phyloP scores from a whole-genome alignment of 805 yeast species.

The Candida montana region DNA sequence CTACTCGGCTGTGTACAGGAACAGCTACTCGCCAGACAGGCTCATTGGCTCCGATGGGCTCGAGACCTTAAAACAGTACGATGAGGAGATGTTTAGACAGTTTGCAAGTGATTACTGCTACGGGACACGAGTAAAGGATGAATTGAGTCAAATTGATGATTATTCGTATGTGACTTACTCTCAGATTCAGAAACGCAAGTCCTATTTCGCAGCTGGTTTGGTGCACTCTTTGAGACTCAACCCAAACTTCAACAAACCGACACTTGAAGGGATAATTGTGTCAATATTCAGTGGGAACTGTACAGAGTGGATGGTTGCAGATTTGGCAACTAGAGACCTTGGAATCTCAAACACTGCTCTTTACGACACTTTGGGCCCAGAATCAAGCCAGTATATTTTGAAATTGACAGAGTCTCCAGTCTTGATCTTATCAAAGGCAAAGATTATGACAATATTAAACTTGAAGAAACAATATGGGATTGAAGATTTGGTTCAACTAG shows the following conservation, averaged over 20 bases:
- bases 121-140: conserved; percentile 22
- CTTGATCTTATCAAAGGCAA: conserved; percentile 41
- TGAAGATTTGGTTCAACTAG: conserved; percentile 33
- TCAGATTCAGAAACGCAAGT: conserved; percentile 35
- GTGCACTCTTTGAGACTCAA: conserved; percentile 20
- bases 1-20: conserved; percentile 40
- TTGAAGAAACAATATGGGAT: conserved; percentile 32
- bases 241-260: conserved; percentile 4
- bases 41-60: conserved; percentile 24
- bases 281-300: conserved; percentile 50
- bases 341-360: conserved; percentile 42
- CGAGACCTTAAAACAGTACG: conserved; percentile 35
- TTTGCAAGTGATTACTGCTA: conserved; percentile 24
- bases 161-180: conserved; percentile 37
- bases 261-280: conserved; percentile 36
- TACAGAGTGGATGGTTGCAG: conserved; percentile 61
- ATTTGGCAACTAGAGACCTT: conserved; percentile 40
- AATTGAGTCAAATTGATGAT: conserved; percentile 13
- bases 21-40: conserved; percentile 20
- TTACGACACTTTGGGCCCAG: conserved; percentile 55
- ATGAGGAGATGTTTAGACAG: conserved; percentile 31
- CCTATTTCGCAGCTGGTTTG: conserved; percentile 48
- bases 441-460: conserved; percentile 36
- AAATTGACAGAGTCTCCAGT: conserved; percentile 59
- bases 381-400: conserved; percentile 57